These are phyloP conservation scores for Debaryomyces fabryi DNA, from an alignment of 1,139 yeast genomes.

Conservation along the genomic window DNA sequence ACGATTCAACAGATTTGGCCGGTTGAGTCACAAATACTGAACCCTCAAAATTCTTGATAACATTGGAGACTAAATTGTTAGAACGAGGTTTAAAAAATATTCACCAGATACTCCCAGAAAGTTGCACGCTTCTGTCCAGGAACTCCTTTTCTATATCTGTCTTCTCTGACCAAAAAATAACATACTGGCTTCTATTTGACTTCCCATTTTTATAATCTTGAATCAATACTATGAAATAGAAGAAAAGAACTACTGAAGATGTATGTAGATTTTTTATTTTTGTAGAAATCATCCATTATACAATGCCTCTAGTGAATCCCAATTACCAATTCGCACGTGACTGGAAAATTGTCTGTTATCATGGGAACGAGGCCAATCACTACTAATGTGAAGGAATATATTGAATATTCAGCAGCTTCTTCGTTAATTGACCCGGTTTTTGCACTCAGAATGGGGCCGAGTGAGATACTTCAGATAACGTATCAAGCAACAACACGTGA, in stretches of 20 bases:
- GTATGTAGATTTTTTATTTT: neutral
- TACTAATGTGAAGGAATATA: neutral
- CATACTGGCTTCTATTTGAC: slow-evolving; percentile 7
- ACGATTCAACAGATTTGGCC: slow-evolving; percentile 46
- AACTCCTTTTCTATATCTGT: neutral
- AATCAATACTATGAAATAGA: neutral
- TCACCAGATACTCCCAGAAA: neutral
- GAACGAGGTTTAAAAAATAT: slow-evolving; percentile 1
- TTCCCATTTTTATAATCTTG: slow-evolving; percentile 4
- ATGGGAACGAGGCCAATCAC: neutral
- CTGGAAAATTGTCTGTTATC: neutral
- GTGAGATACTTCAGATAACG: neutral
- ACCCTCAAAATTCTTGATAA: slow-evolving; percentile 28
- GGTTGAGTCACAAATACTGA: slow-evolving; percentile 48
- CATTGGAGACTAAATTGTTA: slow-evolving; percentile 17
- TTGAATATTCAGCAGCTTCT: neutral
- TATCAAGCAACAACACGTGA: slow-evolving; percentile 6
- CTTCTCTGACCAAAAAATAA: neutral
- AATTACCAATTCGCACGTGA: slow-evolving; percentile 2
- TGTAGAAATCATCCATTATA: neutral
- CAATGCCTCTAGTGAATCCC: neutral
- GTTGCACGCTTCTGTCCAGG: neutral
- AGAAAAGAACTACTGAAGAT: neutral
- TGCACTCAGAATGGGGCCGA: neutral
- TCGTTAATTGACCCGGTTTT: neutral